Evolutionary conservation across 306 rosid genomes (phyloP), one percentile per base, ranked within the genome.

Genomic region (Psophocarpus tetragonolobus): DNA sequence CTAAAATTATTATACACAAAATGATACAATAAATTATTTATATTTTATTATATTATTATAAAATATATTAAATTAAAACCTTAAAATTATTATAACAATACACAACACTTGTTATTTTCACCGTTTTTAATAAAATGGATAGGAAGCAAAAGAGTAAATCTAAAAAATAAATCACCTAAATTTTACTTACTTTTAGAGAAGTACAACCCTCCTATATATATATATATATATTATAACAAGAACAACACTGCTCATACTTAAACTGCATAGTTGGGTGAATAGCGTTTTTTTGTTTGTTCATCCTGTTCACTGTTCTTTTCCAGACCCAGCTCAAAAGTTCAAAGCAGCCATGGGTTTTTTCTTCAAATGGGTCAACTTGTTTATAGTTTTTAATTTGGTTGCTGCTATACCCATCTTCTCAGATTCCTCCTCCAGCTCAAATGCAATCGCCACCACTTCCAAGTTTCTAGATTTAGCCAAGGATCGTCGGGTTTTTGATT

Each of bases 401-500:
- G 15, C 62, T 13, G 58, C 78, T 20, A 70, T 51, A 1, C 75
- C 75, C 45, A 61, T 80, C 24, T 86, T 84, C 61, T 82, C 90
- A 57, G 42, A 56, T 47, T 81, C 81, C 57, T 78, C 75, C 44
- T 29, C 15, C 50, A 71, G 18, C 75, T 82, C 84, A 33, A 73
- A 87, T 18, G 79, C 66, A 68, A 77, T 84, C 68, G 86, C 92
- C 27, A 32, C 62, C 7, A 27, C 62, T n/a, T n/a, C n/a, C 20
- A 65, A 76, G 44, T 87, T 89, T 38, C 76, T 93, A 1, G 60
- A 90, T 48, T 71, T 71, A 35, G 93, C 95, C 1, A 83, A 83
- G 78, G 79, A 47, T 6, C 71, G 82, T 45, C 84, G 76, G 68
- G 54, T 93, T 77, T 86, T 85, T 72, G 87, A 89, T 73, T 91